phyloP scores from a whole-genome alignment of 257 asterid genomes.

The Gardenia jasminoides region DNA sequence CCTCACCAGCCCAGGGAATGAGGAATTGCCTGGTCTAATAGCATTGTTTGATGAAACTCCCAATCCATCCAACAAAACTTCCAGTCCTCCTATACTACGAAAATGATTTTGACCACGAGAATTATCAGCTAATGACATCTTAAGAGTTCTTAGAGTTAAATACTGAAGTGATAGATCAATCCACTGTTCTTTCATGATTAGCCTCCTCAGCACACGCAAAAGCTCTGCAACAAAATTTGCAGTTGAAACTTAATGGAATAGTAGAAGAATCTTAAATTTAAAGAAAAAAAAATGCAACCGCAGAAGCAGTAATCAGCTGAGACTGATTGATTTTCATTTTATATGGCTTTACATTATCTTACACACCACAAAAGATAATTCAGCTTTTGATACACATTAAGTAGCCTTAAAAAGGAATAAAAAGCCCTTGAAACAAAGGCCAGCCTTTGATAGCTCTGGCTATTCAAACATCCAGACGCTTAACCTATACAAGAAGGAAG shows the following conservation, averaged over 20 bases:
- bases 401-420: neutral
- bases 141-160: conserved; percentile 83
- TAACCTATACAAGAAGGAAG: neutral
- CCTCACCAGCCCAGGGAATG: conserved; percentile 48
- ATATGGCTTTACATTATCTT: neutral
- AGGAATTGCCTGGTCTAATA: conserved; percentile 45
- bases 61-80: conserved; percentile 91
- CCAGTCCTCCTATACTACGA: conserved; percentile 98
- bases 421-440: neutral
- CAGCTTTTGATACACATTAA: neutral
- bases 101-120: conserved; percentile 99
- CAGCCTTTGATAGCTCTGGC: neutral
- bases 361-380: neutral
- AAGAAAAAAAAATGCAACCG: neutral
- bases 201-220: conserved; percentile 85
- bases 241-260: conserved; percentile 16
- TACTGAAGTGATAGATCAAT: conserved; percentile 72
- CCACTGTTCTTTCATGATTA: conserved; percentile 87
- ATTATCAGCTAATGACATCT: conserved; percentile 74
- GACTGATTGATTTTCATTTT: neutral
- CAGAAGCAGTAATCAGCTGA: neutral
- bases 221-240: conserved; percentile 52
- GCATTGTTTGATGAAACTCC: conserved; percentile 68
- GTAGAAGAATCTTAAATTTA: conserved; percentile 7
- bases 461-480: neutral